These are phyloP conservation scores for Senna siamea DNA, from an alignment of 306 rosid species.

Conservation along the genomic window DNA sequence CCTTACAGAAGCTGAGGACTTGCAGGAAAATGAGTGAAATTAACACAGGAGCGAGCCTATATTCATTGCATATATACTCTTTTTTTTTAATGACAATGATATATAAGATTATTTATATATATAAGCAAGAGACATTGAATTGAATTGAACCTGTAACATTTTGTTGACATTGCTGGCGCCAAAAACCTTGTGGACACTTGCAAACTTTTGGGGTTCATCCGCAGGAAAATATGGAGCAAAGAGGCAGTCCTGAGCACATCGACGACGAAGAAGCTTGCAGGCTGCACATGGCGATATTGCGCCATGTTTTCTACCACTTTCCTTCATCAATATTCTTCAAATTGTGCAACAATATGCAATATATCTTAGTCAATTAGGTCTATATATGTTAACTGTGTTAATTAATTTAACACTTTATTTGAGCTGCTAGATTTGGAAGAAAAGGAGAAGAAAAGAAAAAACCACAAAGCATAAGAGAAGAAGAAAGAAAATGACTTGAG, in stretches of 20 bases:
- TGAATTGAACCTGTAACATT: conserved; percentile 66
- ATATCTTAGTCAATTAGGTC: not conserved
- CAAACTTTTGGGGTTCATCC: conserved; percentile 76
- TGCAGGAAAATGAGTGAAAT: not conserved
- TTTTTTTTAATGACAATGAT: not conserved
- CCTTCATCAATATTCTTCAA: conserved; percentile 50
- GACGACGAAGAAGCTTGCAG: conserved; percentile 73
- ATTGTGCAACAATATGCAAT: too few species aligned
- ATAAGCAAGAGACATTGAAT: too few species aligned
- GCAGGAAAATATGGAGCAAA: conserved; percentile 87
- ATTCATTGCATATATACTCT: too few species aligned
- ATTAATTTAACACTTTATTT: too few species aligned
- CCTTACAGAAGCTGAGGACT: not conserved
- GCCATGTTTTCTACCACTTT: conserved; percentile 67
- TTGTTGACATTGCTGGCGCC: conserved; percentile 89
- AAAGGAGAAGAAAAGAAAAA: not conserved
- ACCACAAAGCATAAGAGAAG: too few species aligned
- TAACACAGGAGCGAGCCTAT: not conserved
- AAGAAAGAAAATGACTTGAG: not conserved
- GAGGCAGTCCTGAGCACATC: conserved; percentile 74
- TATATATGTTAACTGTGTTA: too few species aligned
- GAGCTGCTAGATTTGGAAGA: not conserved
- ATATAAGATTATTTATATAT: not conserved
- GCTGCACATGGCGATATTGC: conserved; percentile 76
- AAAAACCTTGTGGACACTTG: conserved; percentile 76